Conservation (phyloP, 2,329 filamentous ascomycete genomes). For the Parastagonospora avenae region DNA sequence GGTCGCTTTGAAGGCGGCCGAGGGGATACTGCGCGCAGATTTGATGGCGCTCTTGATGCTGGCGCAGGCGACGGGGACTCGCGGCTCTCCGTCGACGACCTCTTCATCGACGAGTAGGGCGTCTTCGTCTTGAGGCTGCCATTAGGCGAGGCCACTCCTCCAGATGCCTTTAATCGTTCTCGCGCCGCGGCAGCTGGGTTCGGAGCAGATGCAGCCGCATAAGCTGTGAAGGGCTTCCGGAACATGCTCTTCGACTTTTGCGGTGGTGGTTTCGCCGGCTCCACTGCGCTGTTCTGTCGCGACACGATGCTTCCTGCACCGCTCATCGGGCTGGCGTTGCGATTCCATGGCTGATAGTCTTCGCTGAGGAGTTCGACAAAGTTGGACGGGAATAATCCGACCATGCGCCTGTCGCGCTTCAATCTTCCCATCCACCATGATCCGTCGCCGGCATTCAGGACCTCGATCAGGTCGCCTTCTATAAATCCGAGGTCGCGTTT, state of each 20-base stretch:
- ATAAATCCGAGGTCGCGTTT: slow-evolving; percentile 96
- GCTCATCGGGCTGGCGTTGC: slow-evolving; percentile 57
- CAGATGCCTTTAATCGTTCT: slow-evolving; percentile 36
- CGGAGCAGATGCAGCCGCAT: slow-evolving; percentile 52
- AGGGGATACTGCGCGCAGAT: slow-evolving; percentile 49
- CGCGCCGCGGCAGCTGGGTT: slow-evolving; percentile 49
- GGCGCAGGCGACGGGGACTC: slow-evolving; percentile 39
- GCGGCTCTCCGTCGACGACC: slow-evolving; percentile 46
- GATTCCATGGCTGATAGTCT: slow-evolving; percentile 77
- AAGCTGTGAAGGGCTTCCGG: slow-evolving; percentile 69
- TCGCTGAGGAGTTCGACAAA: slow-evolving; percentile 91
- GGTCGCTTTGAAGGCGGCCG: slow-evolving; percentile 40
- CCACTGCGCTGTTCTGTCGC: slow-evolving; percentile 56
- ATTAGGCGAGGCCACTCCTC: slow-evolving; percentile 35
- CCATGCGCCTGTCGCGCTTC: slow-evolving; percentile 84
- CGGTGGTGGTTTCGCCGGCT: slow-evolving; percentile 51
- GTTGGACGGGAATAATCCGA: slow-evolving; percentile 95
- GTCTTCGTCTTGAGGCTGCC: slow-evolving; percentile 49
- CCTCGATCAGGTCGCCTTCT: slow-evolving; percentile 97
- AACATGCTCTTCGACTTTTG: slow-evolving; percentile 62
- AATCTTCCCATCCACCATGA: slow-evolving; percentile 98
- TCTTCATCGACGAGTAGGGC: slow-evolving; percentile 59
- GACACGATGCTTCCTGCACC: slow-evolving; percentile 49
- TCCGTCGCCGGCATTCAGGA: slow-evolving; percentile 94
- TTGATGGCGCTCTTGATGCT: slow-evolving; percentile 22